phyloP scores from a whole-genome alignment of 306 rosid species.

The Casuarina cunninghamiana region DNA sequence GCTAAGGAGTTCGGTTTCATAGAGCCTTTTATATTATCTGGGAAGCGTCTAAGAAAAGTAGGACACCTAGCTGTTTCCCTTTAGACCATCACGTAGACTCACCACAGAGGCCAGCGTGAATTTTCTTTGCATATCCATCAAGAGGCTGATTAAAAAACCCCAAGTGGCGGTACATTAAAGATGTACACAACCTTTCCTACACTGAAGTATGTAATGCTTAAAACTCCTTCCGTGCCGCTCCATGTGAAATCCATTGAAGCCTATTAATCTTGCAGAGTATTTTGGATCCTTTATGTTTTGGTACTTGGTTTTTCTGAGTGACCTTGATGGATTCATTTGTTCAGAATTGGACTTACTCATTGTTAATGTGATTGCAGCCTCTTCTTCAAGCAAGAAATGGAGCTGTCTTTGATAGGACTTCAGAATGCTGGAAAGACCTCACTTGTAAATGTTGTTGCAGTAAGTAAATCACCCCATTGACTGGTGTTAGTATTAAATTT shows the following conservation, averaged over 20 bases:
- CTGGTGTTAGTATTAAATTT: slow-evolving; percentile 9
- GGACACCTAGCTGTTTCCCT: too few species aligned
- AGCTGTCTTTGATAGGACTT: slow-evolving; percentile 85
- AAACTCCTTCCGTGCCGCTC: not conserved
- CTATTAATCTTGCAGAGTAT: slow-evolving; percentile 1
- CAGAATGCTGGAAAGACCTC: slow-evolving; percentile 97
- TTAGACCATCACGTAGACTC: not conserved
- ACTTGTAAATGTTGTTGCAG: slow-evolving; percentile 88
- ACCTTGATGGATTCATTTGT: slow-evolving; percentile 22
- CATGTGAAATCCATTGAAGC: not conserved
- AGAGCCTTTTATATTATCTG: not conserved
- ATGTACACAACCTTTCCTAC: not conserved
- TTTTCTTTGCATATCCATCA: not conserved
- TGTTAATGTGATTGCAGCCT: slow-evolving; percentile 65
- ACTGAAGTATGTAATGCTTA: not conserved
- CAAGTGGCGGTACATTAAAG: not conserved
- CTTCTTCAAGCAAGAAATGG: slow-evolving; percentile 97
- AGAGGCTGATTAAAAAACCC: not conserved
- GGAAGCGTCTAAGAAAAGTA: not conserved
- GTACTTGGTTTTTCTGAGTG: slow-evolving; percentile 2
- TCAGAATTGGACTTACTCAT: slow-evolving; percentile 26
- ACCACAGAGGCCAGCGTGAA: not conserved
- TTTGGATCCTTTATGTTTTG: slow-evolving; percentile 3
- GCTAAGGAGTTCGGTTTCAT: not conserved
- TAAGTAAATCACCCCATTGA: slow-evolving; percentile 43